Conservation (phyloP, 352 stramenopile species). For the Phytophthora sojae region DNA sequence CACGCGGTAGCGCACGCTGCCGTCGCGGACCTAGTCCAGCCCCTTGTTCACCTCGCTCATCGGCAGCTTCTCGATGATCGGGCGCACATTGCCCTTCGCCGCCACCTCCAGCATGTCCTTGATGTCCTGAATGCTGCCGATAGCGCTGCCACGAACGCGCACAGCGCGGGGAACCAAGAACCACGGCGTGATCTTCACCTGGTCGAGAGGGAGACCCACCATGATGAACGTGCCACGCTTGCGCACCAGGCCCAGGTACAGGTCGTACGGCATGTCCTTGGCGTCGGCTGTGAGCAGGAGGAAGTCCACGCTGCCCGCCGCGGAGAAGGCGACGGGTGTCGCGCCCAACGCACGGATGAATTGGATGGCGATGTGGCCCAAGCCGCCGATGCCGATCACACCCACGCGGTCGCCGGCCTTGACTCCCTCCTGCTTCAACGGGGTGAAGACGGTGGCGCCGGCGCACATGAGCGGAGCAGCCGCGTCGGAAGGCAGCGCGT, state of each 20-base stretch:
- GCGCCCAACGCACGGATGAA: conserved; percentile 17
- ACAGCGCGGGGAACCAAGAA: background rate
- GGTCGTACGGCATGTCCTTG: conserved; percentile 16
- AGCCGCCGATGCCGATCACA: conserved; percentile 4
- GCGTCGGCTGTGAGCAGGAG: conserved; percentile 4
- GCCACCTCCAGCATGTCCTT: conserved; percentile 86
- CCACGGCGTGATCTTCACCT: background rate
- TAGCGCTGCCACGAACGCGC: conserved; percentile 10
- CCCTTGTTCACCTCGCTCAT: too few species aligned
- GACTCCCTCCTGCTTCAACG: conserved; percentile 2
- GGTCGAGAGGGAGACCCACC: conserved; percentile 4
- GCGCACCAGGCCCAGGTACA: conserved; percentile 7
- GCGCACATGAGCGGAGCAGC: conserved; percentile 8
- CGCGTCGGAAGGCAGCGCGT: conserved; percentile 3
- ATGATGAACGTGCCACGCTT: conserved; percentile 20
- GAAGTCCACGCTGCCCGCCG: conserved; percentile 5
- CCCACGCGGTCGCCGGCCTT: conserved; percentile 10
- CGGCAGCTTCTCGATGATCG: conserved; percentile 56
- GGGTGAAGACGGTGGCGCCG: background rate
- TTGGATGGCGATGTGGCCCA: conserved; percentile 14
- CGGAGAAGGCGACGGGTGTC: conserved; percentile 7
- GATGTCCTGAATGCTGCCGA: conserved; percentile 7
- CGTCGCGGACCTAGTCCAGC: conserved; percentile 40
- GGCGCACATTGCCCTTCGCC: conserved; percentile 58
- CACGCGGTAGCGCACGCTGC: conserved; percentile 42